These are phyloP conservation scores for Wickerhamomyces rabaulensis DNA, from an alignment of 805 yeast genomes.

Conservation along the genomic window DNA sequence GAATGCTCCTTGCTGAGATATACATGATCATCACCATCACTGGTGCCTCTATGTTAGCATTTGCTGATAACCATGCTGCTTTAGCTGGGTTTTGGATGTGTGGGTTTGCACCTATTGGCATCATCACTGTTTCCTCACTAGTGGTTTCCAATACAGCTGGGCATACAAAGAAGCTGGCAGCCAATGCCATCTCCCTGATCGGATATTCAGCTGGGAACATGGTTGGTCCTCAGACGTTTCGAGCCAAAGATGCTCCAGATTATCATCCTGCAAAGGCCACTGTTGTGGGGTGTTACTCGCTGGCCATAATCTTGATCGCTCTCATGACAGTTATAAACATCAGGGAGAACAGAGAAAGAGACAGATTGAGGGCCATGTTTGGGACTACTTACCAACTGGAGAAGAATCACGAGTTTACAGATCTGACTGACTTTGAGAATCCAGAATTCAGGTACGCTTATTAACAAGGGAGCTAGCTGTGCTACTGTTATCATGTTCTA, in stretches of 20 bases:
- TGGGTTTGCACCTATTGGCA: slow-evolving; percentile 22
- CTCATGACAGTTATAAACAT: slow-evolving; percentile 26
- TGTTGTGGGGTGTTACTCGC: slow-evolving; percentile 15
- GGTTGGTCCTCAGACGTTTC: slow-evolving; percentile 54
- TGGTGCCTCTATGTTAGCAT: slow-evolving; percentile 28
- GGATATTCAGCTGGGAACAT: slow-evolving; percentile 52
- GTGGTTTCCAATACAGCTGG: slow-evolving; percentile 11
- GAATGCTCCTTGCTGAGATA: not conserved
- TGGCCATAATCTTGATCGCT: slow-evolving; percentile 29
- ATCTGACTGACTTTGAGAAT: slow-evolving; percentile 50
- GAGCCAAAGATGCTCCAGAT: slow-evolving; percentile 39
- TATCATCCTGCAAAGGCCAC: slow-evolving; percentile 46
- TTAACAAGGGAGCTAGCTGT: too few species aligned
- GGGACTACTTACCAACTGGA: slow-evolving; percentile 13
- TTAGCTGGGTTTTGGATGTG: slow-evolving; percentile 27
- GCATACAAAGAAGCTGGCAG: slow-evolving; percentile 47
- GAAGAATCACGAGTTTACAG: slow-evolving; percentile 33
- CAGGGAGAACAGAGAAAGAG: slow-evolving; percentile 35
- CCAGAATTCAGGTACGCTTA: slow-evolving; percentile 44
- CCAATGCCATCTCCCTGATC: slow-evolving; percentile 39
- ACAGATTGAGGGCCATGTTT: slow-evolving; percentile 18
- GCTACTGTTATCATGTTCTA: too few species aligned
- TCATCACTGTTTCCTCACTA: slow-evolving; percentile 10
- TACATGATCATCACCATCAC: not conserved
- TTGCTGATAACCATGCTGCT: slow-evolving; percentile 24